phyloP scores from a whole-genome alignment of 768 basidiomycete genomes.

The Kondoa subrosea region DNA sequence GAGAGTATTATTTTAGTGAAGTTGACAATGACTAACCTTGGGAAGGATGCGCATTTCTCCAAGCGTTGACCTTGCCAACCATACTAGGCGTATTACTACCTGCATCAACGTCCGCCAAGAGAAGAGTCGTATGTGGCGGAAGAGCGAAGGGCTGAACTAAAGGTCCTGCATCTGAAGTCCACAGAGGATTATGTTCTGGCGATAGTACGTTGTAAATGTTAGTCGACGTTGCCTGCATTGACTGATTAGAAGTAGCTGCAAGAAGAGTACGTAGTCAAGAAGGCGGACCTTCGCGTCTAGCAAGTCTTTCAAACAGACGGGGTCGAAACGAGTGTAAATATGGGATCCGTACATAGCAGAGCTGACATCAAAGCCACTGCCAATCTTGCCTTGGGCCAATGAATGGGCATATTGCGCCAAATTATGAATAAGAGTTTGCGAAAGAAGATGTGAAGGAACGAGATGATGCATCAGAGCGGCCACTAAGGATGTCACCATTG shows the following conservation, averaged over 20 bases:
- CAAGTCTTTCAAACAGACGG: conserved; percentile 37
- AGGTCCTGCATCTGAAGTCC: conserved; percentile 5
- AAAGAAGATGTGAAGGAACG: conserved; percentile 33
- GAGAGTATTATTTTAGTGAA: too few species aligned
- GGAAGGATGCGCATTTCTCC: conserved; percentile 50
- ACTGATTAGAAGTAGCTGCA: not conserved
- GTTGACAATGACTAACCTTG: not conserved
- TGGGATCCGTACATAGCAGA: conserved; percentile 90
- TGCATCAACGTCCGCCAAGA: conserved; percentile 89
- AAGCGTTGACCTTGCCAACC: conserved; percentile 74
- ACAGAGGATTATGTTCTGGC: conserved; percentile 39
- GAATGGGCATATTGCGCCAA: conserved; percentile 88
- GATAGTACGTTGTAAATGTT: conserved; percentile 43
- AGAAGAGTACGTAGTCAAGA: not conserved
- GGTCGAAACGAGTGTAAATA: conserved; percentile 71
- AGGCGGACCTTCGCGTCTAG: conserved; percentile 40
- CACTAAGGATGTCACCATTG: conserved; percentile 86
- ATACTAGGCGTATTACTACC: conserved; percentile 92
- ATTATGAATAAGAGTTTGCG: conserved; percentile 53
- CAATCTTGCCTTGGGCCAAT: conserved; percentile 91
- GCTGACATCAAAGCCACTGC: conserved; percentile 91
- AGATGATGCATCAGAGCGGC: conserved; percentile 51
- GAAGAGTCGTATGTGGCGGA: conserved; percentile 62
- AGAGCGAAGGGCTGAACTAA: conserved; percentile 53
- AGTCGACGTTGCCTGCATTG: conserved; percentile 24